Conservation (phyloP, 1,284 basidiomycete genomes). For the Taiwanofungus camphoratus region DNA sequence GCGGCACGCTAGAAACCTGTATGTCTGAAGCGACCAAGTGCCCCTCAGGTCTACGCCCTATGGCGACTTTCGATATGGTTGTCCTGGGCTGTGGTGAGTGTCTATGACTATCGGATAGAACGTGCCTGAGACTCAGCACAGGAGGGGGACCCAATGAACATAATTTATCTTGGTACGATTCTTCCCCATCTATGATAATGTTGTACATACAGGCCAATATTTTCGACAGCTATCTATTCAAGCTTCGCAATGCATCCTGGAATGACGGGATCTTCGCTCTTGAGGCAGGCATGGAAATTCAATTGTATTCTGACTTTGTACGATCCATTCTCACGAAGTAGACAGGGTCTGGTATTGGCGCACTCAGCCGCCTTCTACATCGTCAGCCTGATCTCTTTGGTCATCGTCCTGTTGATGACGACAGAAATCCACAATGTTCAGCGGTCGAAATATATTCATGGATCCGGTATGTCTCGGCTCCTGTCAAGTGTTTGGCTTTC, state of each 20-base stretch:
- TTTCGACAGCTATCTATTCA: constrained; percentile 60
- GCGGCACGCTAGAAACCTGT: too few relatives aligned
- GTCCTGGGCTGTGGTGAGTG: constrained; percentile 58
- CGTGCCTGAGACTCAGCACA: constrained; percentile 6
- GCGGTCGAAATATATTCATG: constrained; percentile 55
- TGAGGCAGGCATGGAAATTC: constrained; percentile 55
- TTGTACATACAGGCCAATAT: not conserved
- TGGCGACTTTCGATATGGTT: constrained; percentile 58
- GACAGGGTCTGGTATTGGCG: constrained; percentile 66
- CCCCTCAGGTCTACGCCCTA: constrained; percentile 9
- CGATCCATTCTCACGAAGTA: not conserved
- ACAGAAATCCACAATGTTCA: constrained; percentile 22
- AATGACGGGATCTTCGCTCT: constrained; percentile 63
- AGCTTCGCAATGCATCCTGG: constrained; percentile 53
- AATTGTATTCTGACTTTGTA: not conserved
- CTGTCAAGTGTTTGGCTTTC: not conserved
- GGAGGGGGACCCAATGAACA: constrained; percentile 72
- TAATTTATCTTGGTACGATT: constrained; percentile 64
- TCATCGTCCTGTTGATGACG: constrained; percentile 16
- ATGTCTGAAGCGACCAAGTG: not conserved
- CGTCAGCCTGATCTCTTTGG: constrained; percentile 49
- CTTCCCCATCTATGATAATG: constrained; percentile 5
- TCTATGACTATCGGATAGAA: not conserved
- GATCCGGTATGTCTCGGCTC: constrained; percentile 38
- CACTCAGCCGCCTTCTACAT: constrained; percentile 49